Base-by-base conservation (phyloP, 2,329 filamentous ascomycete genomes). In the Thermomyces lanuginosus region DNA sequence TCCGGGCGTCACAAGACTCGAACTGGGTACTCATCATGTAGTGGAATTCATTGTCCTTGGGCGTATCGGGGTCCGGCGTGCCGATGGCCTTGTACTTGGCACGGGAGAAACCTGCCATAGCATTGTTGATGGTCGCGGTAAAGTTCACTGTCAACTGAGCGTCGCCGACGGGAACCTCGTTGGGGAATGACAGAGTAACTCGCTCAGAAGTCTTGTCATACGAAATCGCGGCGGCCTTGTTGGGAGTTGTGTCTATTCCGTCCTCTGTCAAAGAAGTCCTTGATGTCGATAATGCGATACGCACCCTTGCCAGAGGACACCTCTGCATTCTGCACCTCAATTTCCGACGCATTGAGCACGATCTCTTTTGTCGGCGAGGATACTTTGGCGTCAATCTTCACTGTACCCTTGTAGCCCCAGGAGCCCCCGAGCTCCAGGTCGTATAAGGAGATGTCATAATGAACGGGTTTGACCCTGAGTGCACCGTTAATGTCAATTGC, bases 21-120 rank as follows among this genome's bases (percentile, higher is more conserved):
- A 98, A 98, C 51, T 98, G 89, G 25, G 89, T 98, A 61, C 81
- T 92, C 54, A 92, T 63, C 79, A 86, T 84, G 41, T 59, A 72
- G 47, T 72, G 61, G 41, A 66, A 61, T 29, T 72, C 66, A 24
- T 60, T 63, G 31, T 72, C 82, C 45, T 66, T 76, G 15, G 83
- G 79, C 2, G 92, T 83, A 8, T 80, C 83, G 21, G 73, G 60
- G 24, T 78, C 68, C 5, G 83, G 69, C 17, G 76, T 61, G 20
- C 67, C 72, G 28, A 68, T 58, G 10, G 84, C 81, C 62, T 82
- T 92, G 58, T 98, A 98, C 60, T 89, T 83, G 45, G 80, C 84
- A 38, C 83, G 74, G 56, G 89, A 92, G 63, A 92, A 92, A 21
- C 84, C 83, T 32, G 80, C 76, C 82, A 92, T 92, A 37, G 77